These are phyloP conservation scores for Abortiporus biennis DNA, from an alignment of 1,284 basidiomycete species.

Conservation along the genomic window DNA sequence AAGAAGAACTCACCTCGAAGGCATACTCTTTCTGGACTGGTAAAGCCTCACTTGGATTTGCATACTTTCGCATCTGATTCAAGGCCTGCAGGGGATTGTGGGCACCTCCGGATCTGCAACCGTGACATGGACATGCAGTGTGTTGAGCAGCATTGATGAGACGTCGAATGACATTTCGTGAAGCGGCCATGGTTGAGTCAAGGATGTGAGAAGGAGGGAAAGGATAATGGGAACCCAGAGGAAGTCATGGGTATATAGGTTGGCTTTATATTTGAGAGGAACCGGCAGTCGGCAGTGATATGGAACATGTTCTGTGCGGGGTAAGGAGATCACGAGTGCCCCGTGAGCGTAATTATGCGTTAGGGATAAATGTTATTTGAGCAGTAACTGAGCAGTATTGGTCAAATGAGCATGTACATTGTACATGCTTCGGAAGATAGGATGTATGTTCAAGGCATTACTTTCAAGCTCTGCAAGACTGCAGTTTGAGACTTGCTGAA, in stretches of 20 bases:
- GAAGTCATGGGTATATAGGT: too few species aligned
- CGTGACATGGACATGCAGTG: conserved; percentile 72
- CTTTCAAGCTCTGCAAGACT: too few species aligned
- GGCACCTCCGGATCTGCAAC: conserved; percentile 39
- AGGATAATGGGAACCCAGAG: conserved; percentile 3
- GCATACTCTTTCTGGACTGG: conserved; percentile 86
- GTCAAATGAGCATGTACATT: too few species aligned
- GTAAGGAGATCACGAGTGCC: conserved; percentile 14
- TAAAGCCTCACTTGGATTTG: conserved; percentile 71
- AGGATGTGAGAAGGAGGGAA: conserved; percentile 21
- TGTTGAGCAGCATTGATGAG: conserved; percentile 71
- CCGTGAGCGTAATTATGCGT: too few species aligned
- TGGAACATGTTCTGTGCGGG: conserved; percentile 9
- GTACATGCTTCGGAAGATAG: too few species aligned
- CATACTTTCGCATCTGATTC: conserved; percentile 65
- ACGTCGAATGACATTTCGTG: conserved; percentile 56
- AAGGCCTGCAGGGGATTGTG: conserved; percentile 40
- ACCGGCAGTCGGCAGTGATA: not conserved
- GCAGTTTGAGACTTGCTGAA: too few species aligned
- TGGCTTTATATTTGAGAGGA: too few species aligned
- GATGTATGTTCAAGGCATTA: too few species aligned
- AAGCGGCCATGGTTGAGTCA: conserved; percentile 42
- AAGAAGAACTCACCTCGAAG: conserved; percentile 70
- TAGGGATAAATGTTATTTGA: too few species aligned
- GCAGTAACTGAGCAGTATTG: too few species aligned